A percentile compares a stretch with the other conserved stretches of the same genome.
phyloP scores from a whole-genome alignment of 202 grass and related monocot species.

The Hordeum pubiflorum region DNA sequence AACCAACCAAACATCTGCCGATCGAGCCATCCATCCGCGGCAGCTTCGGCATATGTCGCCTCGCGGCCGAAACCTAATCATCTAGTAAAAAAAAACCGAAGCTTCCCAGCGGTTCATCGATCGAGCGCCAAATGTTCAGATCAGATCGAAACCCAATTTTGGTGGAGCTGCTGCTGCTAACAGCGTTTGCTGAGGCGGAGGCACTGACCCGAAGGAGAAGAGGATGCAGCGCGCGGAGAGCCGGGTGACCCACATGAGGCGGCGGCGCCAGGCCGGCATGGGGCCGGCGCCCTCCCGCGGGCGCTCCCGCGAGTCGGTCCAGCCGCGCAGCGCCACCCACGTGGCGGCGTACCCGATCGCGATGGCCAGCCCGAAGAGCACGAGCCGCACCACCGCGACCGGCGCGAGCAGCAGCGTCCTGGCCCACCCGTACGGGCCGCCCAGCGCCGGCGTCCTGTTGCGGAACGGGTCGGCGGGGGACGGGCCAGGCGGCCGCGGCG shows the following conservation, averaged over 20 bases:
- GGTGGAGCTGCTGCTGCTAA: neutral
- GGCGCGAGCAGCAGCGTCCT: slow-evolving; percentile 60
- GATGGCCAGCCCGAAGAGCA: slow-evolving; percentile 63
- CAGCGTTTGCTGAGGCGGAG: neutral
- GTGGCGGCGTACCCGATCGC: slow-evolving; percentile 64
- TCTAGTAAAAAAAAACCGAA: neutral
- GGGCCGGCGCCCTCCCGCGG: slow-evolving; percentile 37
- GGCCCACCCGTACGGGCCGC: slow-evolving; percentile 51
- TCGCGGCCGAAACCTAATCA: slow-evolving; percentile 27
- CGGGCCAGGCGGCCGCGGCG: neutral
- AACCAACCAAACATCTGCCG: neutral
- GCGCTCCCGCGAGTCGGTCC: slow-evolving; percentile 40
- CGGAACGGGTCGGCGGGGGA: slow-evolving; percentile 73
- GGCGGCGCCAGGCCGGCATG: slow-evolving; percentile 61
- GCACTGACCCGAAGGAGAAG: slow-evolving; percentile 85
- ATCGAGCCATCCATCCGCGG: neutral
- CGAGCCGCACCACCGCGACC: slow-evolving; percentile 48
- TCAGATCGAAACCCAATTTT: slow-evolving; percentile 15
- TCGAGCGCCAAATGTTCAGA: neutral
- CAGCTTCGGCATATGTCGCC: neutral
- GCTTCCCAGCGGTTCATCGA: neutral
- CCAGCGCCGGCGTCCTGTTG: slow-evolving; percentile 56
- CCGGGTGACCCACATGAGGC: slow-evolving; percentile 92
- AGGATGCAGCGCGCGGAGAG: slow-evolving; percentile 85
- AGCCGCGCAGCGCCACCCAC: slow-evolving; percentile 62